Percentiles rank a stretch among this genome's conserved stretches.
Conservation (phyloP, 2,329 filamentous ascomycete genomes). For the Dryadomyces quercivorus region DNA sequence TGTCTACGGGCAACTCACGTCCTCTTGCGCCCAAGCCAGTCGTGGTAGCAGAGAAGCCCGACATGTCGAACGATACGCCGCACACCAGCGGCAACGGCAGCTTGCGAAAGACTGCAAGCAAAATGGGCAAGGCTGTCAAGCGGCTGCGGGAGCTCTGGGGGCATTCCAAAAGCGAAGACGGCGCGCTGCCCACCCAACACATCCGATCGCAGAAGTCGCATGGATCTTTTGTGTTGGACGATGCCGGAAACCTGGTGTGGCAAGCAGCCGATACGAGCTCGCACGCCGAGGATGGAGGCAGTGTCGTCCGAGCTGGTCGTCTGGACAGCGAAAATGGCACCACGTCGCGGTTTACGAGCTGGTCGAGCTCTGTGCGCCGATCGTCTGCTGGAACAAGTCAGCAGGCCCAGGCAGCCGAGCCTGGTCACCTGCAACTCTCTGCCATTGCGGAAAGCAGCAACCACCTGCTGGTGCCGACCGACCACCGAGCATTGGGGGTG, state of each 20-base stretch:
- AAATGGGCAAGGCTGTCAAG: conserved; percentile 8
- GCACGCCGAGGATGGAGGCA: conserved; percentile 2
- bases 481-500: background rate
- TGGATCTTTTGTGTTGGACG: conserved; percentile 1
- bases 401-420: background rate
- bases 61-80: background rate
- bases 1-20: conserved; percentile 2
- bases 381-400: conserved; percentile 4
- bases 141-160: conserved; percentile 9
- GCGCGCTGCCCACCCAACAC: conserved; percentile 32
- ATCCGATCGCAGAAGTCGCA: conserved; percentile 30
- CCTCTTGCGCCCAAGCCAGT: background rate
- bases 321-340: conserved; percentile 2
- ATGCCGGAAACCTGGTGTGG: background rate
- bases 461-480: background rate
- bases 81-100: conserved; percentile 5
- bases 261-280: conserved; percentile 6
- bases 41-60: background rate
- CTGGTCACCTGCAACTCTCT: background rate
- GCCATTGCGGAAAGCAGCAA: conserved; percentile 3
- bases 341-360: conserved; percentile 13
- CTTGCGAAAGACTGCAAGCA: conserved; percentile 10
- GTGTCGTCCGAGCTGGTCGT: background rate
- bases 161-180: conserved; percentile 8
- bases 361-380: conserved; percentile 8